phyloP scores from a whole-genome alignment of 257 asterid species.

The Orobanche coerulescens region DNA sequence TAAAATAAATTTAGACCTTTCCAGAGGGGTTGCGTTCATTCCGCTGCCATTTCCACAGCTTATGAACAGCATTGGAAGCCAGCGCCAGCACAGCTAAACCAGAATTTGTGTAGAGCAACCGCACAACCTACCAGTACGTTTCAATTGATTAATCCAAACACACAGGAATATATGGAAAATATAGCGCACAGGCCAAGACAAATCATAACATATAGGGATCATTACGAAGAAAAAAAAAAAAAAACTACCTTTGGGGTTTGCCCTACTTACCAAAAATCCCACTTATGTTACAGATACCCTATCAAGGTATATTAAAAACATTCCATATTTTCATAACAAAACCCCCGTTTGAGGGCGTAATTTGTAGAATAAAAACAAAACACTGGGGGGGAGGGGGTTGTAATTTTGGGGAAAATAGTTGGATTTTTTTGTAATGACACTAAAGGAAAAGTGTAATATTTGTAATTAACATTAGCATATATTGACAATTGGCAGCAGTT shows the following conservation, averaged over 20 bases:
- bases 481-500: constrained; percentile 6
- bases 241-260: not conserved
- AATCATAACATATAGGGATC: not conserved
- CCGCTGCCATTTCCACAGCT: constrained; percentile 98
- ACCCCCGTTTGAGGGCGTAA: too few species aligned
- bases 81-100: constrained; percentile 79
- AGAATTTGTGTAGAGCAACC: constrained; percentile 78
- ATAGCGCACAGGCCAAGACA: not conserved
- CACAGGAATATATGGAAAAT: constrained; percentile 13
- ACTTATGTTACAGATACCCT: not conserved
- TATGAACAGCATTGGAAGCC: constrained; percentile 84
- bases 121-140: constrained; percentile 48
- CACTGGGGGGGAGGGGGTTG: not conserved
- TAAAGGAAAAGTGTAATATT: not conserved
- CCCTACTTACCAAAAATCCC: not conserved
- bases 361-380: too few species aligned
- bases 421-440: not conserved
- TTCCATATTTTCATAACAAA: too few species aligned
- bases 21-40: constrained; percentile 87
- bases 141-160: not conserved
- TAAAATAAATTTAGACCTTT: constrained; percentile 42
- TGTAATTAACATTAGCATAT: not conserved
- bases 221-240: not conserved
- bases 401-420: not conserved
- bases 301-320: too few species aligned